Conservation (phyloP, 768 basidiomycete species). For the Rhizopogon sp. region DNA sequence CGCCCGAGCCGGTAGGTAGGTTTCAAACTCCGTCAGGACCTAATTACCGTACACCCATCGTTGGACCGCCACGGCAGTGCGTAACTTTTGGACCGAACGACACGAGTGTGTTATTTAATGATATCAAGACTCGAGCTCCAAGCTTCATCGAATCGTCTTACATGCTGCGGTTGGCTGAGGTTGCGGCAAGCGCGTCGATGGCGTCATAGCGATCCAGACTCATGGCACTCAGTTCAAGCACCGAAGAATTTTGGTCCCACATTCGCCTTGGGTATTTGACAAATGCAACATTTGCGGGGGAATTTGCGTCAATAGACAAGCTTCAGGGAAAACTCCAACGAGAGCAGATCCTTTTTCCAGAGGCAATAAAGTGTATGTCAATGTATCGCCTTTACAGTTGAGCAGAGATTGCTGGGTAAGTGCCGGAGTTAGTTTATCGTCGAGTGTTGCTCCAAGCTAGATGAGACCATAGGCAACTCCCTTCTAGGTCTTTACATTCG, state of each 20-base stretch:
- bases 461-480: conserved; percentile 71
- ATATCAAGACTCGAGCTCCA: no score
- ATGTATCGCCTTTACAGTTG: conserved; percentile 13
- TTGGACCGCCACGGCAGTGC: no score
- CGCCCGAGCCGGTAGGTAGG: no score
- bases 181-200: no score
- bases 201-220: no score
- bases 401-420: conserved; percentile 29
- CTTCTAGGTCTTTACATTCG: conserved; percentile 42
- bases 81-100: no score
- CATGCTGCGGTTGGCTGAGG: no score
- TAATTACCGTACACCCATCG: no score
- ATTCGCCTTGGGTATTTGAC: conserved; percentile 89
- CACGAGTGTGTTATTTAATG: no score
- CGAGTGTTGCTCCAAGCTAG: conserved; percentile 73
- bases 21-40: no score
- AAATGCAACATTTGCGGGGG: conserved; percentile 90
- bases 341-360: conserved; percentile 73
- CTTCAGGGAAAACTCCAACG: conserved; percentile 84
- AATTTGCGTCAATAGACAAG: conserved; percentile 88
- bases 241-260: conserved; percentile 62
- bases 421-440: conserved; percentile 88
- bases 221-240: conserved; percentile 15
- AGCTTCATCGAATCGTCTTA: no score
- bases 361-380: conserved; percentile 70